phyloP scores from a whole-genome alignment of 2,329 filamentous ascomycete species.

The Cladobotryum mycophilum region DNA sequence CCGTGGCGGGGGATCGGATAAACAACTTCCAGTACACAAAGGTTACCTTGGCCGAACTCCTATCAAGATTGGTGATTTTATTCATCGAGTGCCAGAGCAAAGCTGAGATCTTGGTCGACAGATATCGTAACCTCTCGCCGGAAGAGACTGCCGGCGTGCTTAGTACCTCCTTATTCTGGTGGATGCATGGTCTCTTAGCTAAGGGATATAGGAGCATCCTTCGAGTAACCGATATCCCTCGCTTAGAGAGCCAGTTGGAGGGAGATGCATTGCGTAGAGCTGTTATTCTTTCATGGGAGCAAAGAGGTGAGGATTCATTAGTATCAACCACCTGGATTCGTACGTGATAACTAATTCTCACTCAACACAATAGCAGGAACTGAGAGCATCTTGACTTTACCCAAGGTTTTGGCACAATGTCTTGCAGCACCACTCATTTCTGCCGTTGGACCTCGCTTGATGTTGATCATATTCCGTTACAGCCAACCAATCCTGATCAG shows the following conservation, averaged over 20 bases:
- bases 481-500: constrained; percentile 36
- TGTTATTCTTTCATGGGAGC: constrained; percentile 1
- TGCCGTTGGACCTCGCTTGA: constrained; percentile 30
- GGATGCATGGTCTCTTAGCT: constrained; percentile 6
- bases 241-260: background rate
- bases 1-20: too few relatives aligned
- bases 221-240: constrained; percentile 1
- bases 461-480: constrained; percentile 34
- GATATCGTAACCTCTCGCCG: background rate
- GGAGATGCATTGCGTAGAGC: background rate
- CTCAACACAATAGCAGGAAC: background rate
- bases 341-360: background rate
- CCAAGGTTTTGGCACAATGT: constrained; percentile 2
- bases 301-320: background rate
- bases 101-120: background rate
- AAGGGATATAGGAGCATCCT: constrained; percentile 6
- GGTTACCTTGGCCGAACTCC: background rate
- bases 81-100: constrained; percentile 5
- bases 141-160: constrained; percentile 7
- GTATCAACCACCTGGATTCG: too few relatives aligned
- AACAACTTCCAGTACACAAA: background rate
- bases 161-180: constrained; percentile 8
- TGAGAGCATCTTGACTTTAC: constrained; percentile 4
- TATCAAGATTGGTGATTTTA: background rate
- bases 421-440: constrained; percentile 19